Conservation (phyloP, 768 basidiomycete species). For the Rhodotorula paludigena region DNA sequence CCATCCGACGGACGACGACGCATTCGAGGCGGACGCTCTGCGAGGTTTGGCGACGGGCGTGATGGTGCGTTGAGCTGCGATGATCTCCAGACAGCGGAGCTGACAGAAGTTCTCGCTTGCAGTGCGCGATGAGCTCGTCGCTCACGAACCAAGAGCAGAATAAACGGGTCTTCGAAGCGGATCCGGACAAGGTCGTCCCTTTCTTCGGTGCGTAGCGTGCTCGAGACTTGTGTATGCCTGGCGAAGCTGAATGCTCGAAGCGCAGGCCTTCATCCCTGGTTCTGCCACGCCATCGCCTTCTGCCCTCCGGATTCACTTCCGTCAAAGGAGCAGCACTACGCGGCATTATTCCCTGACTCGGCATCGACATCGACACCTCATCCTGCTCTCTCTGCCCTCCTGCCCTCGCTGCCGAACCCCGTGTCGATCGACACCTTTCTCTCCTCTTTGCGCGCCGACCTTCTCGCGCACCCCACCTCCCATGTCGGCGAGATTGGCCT, state of each 20-base stretch:
- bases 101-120: constrained; percentile 53
- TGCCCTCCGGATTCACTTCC: not conserved
- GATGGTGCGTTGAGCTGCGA: constrained; percentile 51
- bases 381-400: constrained; percentile 48
- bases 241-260: constrained; percentile 47
- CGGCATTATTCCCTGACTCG: constrained; percentile 55
- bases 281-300: constrained; percentile 46
- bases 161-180: constrained; percentile 14
- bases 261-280: constrained; percentile 86
- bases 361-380: constrained; percentile 31
- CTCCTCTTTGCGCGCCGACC: constrained; percentile 54
- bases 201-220: constrained; percentile 60
- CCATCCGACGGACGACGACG: constrained; percentile 75
- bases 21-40: constrained; percentile 54
- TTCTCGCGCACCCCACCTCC: constrained; percentile 61
- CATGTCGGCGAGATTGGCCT: constrained; percentile 93
- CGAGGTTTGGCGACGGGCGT: constrained; percentile 58
- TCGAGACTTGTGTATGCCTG: not conserved
- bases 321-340: constrained; percentile 69
- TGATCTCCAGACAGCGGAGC: no score
- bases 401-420: constrained; percentile 69
- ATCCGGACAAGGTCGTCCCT: constrained; percentile 56
- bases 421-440: constrained; percentile 60
- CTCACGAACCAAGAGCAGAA: constrained; percentile 36
- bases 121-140: constrained; percentile 45